Percentiles rank a stretch among this genome's conserved stretches.
Evolutionary conservation across 2,329 filamentous ascomycete genomes (phyloP).

Genomic region (Aphanocladium album): DNA sequence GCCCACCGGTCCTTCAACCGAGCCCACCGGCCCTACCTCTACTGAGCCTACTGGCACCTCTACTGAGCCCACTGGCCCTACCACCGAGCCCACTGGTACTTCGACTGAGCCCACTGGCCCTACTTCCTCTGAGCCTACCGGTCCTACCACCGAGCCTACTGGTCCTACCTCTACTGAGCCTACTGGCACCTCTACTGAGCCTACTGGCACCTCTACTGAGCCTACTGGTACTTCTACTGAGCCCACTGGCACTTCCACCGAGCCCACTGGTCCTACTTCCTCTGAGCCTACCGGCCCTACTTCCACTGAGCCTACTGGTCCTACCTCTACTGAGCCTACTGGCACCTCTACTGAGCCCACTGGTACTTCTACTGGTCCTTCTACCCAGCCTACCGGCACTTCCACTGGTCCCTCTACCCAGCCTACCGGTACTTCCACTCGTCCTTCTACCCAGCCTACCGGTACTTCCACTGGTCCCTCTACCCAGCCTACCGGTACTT

Average conservation of each 20-base stretch:
- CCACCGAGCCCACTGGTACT: background rate
- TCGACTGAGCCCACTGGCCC: background rate
- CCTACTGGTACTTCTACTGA: background rate
- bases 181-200: background rate
- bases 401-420: too few species aligned
- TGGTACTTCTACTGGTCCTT: background rate
- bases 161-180: background rate
- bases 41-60: constrained; percentile 8
- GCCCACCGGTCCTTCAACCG: background rate
- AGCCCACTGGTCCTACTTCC: too few species aligned
- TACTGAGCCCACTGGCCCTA: background rate
- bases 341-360: too few species aligned
- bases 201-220: constrained; percentile 6
- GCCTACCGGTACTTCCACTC: constrained; percentile 16
- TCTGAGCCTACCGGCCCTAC: constrained; percentile 15
- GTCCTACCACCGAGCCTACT: constrained; percentile 13
- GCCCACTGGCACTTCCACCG: background rate
- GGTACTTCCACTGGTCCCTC: constrained; percentile 5
- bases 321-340: background rate
- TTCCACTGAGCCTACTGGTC: constrained; percentile 12
- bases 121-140: too few species aligned
- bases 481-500: background rate
- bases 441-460: constrained; percentile 9
- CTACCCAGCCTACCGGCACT: background rate
- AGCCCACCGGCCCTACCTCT: constrained; percentile 10